Conservation (phyloP, 2,329 filamentous ascomycete genomes). For the Cladosporium austrohemisphaericum region DNA sequence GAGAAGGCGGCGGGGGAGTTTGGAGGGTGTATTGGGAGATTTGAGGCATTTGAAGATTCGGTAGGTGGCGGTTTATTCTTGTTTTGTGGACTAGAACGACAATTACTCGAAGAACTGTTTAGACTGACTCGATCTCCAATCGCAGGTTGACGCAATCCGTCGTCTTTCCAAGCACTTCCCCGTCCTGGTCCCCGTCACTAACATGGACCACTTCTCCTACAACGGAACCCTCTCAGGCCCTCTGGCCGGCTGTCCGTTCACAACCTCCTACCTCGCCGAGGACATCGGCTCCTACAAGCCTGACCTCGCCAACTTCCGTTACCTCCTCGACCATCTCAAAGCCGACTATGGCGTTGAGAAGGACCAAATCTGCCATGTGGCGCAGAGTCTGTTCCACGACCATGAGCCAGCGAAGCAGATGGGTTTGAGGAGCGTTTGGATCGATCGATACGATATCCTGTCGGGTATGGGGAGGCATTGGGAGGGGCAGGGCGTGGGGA, state of each 20-base stretch:
- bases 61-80: constrained; percentile 24
- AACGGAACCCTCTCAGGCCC: constrained; percentile 45
- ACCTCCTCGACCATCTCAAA: constrained; percentile 55
- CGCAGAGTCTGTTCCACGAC: constrained; percentile 64
- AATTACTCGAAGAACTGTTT: not conserved
- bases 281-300: constrained; percentile 72
- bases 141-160: constrained; percentile 45
- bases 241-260: constrained; percentile 55
- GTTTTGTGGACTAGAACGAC: not conserved
- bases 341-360: constrained; percentile 55
- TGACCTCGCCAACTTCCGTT: constrained; percentile 59
- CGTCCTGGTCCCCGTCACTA: constrained; percentile 56
- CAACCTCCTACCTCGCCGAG: constrained; percentile 65
- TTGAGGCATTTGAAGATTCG: constrained; percentile 58
- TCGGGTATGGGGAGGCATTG: constrained; percentile 35
- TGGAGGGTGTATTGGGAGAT: constrained; percentile 50
- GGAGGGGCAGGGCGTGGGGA: constrained; percentile 21
- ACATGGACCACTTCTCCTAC: constrained; percentile 56
- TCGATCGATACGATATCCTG: constrained; percentile 51
- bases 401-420: constrained; percentile 61
- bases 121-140: constrained; percentile 21
- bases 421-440: constrained; percentile 64
- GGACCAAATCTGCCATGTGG: constrained; percentile 61
- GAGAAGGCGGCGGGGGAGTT: constrained; percentile 47
- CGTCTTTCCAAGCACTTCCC: constrained; percentile 52